Percentiles rank a stretch among this genome's conserved stretches.
phyloP scores from a whole-genome alignment of 805 yeast genomes.

The Candida xiaguanensis region DNA sequence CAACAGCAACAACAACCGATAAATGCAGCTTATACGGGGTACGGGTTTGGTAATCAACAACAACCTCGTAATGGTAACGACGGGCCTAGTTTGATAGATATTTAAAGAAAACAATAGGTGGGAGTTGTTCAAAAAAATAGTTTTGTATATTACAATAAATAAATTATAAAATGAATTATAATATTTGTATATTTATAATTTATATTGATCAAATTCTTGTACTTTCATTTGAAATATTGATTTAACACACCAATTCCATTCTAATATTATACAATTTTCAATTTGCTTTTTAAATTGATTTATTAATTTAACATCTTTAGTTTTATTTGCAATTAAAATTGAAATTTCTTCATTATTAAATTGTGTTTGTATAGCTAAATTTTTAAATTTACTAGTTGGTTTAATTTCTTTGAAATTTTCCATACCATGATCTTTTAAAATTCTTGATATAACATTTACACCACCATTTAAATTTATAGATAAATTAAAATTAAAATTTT shows the following conservation, averaged over 20 bases:
- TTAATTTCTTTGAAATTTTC: constrained; percentile 20
- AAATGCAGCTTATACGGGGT: constrained; percentile 86
- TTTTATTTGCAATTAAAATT: constrained; percentile 28
- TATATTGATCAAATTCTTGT: constrained; percentile 18
- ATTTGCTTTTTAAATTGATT: constrained; percentile 16
- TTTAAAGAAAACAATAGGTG: constrained; percentile 15
- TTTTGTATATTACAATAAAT: background rate
- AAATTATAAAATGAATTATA: too few species aligned
- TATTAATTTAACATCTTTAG: constrained; percentile 33
- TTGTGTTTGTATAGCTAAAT: background rate
- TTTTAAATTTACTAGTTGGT: constrained; percentile 11
- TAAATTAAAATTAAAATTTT: constrained; percentile 48
- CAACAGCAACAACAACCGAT: constrained; percentile 29
- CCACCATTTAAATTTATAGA: constrained; percentile 63
- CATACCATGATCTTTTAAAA: constrained; percentile 60
- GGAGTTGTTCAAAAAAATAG: background rate
- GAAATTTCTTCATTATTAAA: background rate
- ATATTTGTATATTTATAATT: constrained; percentile 12
- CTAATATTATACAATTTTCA: constrained; percentile 31
- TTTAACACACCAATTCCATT: constrained; percentile 64
- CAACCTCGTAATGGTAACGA: constrained; percentile 25
- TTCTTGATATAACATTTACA: constrained; percentile 47
- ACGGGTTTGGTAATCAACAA: constrained; percentile 81
- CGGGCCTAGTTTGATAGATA: constrained; percentile 47
- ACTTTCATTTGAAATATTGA: constrained; percentile 49